Percentiles rank a stretch among this genome's conserved stretches.
Evolutionary conservation across 129 eudicot genomes (phyloP).

Genomic region (Pseudognaphalium luteoalbum): DNA sequence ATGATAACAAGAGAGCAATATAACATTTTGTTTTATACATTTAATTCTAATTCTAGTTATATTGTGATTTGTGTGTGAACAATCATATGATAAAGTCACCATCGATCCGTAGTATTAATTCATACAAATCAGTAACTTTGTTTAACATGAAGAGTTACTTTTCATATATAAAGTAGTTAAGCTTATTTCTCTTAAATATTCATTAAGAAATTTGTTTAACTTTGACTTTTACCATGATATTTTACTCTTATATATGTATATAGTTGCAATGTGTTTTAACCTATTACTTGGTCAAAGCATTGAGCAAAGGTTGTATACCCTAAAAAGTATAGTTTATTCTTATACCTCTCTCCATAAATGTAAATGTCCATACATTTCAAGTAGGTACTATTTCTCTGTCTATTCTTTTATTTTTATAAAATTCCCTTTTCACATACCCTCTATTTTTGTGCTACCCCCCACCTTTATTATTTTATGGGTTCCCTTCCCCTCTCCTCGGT

Average conservation of each 20-base stretch:
- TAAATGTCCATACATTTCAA: background rate
- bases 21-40: background rate
- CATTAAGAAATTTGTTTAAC: too few species aligned
- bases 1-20: background rate
- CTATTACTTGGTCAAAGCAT: background rate
- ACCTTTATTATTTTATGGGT: constrained; percentile 26
- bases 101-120: too few species aligned
- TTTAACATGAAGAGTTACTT: too few species aligned
- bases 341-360: background rate
- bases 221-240: too few species aligned
- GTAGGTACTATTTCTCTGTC: constrained; percentile 15
- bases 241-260: background rate
- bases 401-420: background rate
- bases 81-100: too few species aligned
- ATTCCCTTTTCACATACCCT: constrained; percentile 15
- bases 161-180: too few species aligned
- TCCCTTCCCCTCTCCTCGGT: constrained; percentile 10
- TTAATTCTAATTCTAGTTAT: too few species aligned
- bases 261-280: constrained; percentile 10
- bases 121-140: too few species aligned
- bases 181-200: too few species aligned
- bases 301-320: background rate
- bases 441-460: constrained; percentile 31
- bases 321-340: background rate
- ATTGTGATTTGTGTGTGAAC: too few species aligned